Percentiles rank a stretch among this genome's conserved stretches.
Evolutionary conservation across 768 basidiomycete genomes (phyloP).

Genomic region (Tulasnella calospora): DNA sequence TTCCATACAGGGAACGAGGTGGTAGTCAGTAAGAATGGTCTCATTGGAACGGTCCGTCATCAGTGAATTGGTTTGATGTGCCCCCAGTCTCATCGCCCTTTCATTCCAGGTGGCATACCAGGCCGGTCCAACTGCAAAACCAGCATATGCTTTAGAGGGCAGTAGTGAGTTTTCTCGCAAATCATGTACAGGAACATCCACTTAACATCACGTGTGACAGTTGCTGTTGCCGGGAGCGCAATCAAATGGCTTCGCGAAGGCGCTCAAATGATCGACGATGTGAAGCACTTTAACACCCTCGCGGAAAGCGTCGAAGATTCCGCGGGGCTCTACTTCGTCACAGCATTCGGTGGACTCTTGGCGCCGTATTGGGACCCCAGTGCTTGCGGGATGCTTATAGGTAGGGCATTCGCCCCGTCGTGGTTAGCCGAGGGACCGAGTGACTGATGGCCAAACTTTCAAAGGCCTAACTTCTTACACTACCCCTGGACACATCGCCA

Average conservation of each 20-base stretch:
- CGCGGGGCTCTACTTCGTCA: conserved; percentile 93
- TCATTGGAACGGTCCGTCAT: conserved; percentile 72
- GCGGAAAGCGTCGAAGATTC: conserved; percentile 71
- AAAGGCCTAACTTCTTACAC: conserved; percentile 79
- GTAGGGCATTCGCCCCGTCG: conserved; percentile 37
- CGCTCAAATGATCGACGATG: conserved; percentile 72
- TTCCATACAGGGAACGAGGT: conserved; percentile 90
- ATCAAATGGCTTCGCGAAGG: conserved; percentile 97
- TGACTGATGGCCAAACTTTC: background rate
- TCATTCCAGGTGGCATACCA: conserved; percentile 74
- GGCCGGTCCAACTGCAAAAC: conserved; percentile 67
- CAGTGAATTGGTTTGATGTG: background rate
- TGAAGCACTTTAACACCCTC: conserved; percentile 78
- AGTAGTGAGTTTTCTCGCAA: conserved; percentile 58
- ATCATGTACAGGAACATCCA: background rate
- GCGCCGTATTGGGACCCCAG: conserved; percentile 98
- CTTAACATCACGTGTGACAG: conserved; percentile 36
- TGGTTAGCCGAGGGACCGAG: background rate
- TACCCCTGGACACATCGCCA: conserved; percentile 85
- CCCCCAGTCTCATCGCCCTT: background rate
- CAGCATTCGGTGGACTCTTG: conserved; percentile 90
- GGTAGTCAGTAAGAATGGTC: conserved; percentile 77
- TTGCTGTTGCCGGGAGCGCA: conserved; percentile 91
- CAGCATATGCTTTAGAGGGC: conserved; percentile 92
- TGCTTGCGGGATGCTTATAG: conserved; percentile 82